Conservation (phyloP, 2,329 filamentous ascomycete genomes). For the Fusarium sp. region DNA sequence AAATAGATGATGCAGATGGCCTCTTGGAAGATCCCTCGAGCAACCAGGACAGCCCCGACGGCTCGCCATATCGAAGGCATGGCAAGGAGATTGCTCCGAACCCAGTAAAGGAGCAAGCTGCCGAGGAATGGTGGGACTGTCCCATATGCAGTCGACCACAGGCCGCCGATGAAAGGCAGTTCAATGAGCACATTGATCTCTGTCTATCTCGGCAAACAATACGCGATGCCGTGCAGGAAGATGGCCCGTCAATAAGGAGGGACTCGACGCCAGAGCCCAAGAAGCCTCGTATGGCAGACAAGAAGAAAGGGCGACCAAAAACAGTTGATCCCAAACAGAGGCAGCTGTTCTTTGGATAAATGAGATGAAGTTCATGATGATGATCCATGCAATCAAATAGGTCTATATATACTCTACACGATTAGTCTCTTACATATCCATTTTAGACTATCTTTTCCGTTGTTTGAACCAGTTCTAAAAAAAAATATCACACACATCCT, state of each 20-base stretch:
- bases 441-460: conserved; percentile 5
- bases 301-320: conserved; percentile 51
- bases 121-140: conserved; percentile 75
- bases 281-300: conserved; percentile 47
- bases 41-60: conserved; percentile 15
- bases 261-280: conserved; percentile 52
- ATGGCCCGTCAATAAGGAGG: conserved; percentile 41
- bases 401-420: conserved; percentile 18
- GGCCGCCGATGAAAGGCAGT: conserved; percentile 72
- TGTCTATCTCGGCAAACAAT: conserved; percentile 89
- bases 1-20: conserved; percentile 31
- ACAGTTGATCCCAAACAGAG: conserved; percentile 57
- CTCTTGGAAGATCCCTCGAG: conserved; percentile 16
- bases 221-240: conserved; percentile 75
- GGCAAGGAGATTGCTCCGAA: conserved; percentile 62
- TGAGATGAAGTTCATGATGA: conserved; percentile 7
- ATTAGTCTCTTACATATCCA: conserved; percentile 7
- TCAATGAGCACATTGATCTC: conserved; percentile 92
- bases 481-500: conserved; percentile 11
- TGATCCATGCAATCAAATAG: not conserved
- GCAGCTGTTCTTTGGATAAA: conserved; percentile 61
- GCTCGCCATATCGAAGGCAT: conserved; percentile 46
- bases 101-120: conserved; percentile 47
- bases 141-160: conserved; percentile 86
- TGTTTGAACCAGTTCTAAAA: conserved; percentile 9